A percentile compares a stretch with the other conserved stretches of the same genome.
phyloP scores from a whole-genome alignment of 495 filamentous ascomycete genomes.

The Pyrenopolyporus hunteri region DNA sequence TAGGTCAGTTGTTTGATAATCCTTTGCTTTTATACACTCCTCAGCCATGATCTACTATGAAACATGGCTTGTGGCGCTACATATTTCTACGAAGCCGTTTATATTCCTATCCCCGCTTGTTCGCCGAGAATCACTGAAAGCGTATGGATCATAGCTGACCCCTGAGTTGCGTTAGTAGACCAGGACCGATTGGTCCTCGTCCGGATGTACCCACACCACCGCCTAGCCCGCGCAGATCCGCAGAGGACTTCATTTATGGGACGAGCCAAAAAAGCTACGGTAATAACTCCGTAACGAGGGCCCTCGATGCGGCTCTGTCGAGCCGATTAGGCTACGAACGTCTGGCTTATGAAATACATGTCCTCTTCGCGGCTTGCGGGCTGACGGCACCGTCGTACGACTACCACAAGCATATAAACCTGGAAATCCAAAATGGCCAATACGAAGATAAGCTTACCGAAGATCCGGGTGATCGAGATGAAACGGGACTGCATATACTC shows the following conservation, averaged over 20 bases:
- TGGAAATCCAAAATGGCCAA: background rate
- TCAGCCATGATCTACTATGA: background rate
- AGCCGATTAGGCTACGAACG: conserved; percentile 5
- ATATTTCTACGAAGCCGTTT: conserved; percentile 6
- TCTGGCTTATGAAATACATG: background rate
- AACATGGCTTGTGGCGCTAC: conserved; percentile 17
- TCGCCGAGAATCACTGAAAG: background rate
- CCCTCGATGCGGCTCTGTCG: background rate
- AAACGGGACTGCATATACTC: conserved; percentile 18
- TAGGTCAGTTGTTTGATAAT: conserved; percentile 23
- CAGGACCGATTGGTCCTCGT: conserved; percentile 35
- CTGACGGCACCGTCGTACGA: background rate
- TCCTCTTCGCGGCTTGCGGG: no score
- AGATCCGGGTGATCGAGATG: conserved; percentile 6
- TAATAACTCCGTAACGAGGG: background rate
- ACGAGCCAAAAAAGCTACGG: background rate
- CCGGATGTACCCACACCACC: conserved; percentile 43
- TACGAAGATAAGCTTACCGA: conserved; percentile 36
- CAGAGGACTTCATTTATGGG: background rate
- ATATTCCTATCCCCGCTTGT: background rate
- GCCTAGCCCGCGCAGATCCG: conserved; percentile 37
- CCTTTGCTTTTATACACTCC: background rate
- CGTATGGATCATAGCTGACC: conserved; percentile 1
- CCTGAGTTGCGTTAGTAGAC: conserved; percentile 15
- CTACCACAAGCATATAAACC: background rate